Evolutionary conservation across 2,329 filamentous ascomycete species (phyloP), one percentile per base, ranked within the genome.

Genomic region (Phoma sp.): DNA sequence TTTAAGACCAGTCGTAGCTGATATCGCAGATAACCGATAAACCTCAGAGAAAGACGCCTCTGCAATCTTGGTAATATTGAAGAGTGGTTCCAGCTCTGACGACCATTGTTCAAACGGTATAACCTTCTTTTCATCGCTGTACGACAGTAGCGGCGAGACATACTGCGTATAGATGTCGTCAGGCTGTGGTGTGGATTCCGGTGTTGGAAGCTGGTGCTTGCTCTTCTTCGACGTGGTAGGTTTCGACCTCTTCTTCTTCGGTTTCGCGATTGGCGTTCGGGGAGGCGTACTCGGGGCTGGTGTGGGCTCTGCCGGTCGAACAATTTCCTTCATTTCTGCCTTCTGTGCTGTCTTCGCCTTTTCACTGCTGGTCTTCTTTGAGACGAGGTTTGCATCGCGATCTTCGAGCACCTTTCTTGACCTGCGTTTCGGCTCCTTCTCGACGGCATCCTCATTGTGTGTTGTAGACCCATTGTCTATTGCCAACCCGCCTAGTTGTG

Each of bases 21-120:
- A 59, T 33, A 68, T 66, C 2, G 78, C 68, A 7, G 76, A 79
- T 55, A 87, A 73, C 11, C 85, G 83, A 67, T 87, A 88, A 3
- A 89, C 86, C 65, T 88, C 85, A 47, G 84, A 84, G 64, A 86
- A 89, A 1, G 85, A 87, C 2, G 86, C 86, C 68, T 89, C 86
- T 7, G 85, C 85, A 29, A 89, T 82, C 61, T 89, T 89, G 7
- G 77, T 76, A 33, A 88, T 78, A 30, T 78, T 67, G 58, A 83
- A 82, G 52, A 77, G 71, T 5, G 70, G 65, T 12, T 74, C 72
- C 10, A 81, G 67, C 40, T 74, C 66, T 4, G 69, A 59, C 14
- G 77, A 71, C 77, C 78, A 81, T n/a, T 69, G 59, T 3, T 67
- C 57, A 52, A 81, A 81, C 6, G 67, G 54, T 1, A 72, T 62